Base-by-base conservation (phyloP, 805 yeast species). In the Kodamaea kaohsiungensis region DNA sequence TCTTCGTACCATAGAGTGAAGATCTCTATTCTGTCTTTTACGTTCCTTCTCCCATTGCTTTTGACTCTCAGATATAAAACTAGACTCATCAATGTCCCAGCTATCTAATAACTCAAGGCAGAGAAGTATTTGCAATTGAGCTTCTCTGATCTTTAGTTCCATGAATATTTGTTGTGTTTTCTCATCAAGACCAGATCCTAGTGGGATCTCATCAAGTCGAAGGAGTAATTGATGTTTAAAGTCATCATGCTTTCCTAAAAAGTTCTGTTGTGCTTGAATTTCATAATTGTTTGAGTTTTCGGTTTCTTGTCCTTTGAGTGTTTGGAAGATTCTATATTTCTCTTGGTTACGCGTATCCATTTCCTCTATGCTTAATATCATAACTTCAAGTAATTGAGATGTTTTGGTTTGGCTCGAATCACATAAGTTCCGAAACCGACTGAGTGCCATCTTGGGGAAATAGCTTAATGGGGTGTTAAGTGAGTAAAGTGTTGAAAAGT, bases 41-140 rank as follows among this genome's bases (percentile, higher is more conserved):
- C 59, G 59, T 60, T 50, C 73, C 65, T 53, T 75, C 56, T 53
- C 75, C 66, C 53, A 72, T 53, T 19, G 73, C 58, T 56, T 65
- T 54, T 33, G 52, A 60, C 56, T 60, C 42, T 47, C 53, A 40
- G 52, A 68, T 60, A 74, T 67, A 61, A 68, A 75, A 16, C 57
- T 67, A 22, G 55, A 62, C 63, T 70, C 80, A 51, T 76, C 77
- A 7, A 75, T 56, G 4, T 64, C 65, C 53, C 71, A 63, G 9
- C 68, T 48, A 18, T 64, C 57, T 2, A 83, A 63, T 2, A 81
- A 53, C 58, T 84, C 88, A 42, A 84, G 59, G 1, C 80, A 56
- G 0, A 82, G 56, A 1, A 84, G 59, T 0, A 82, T 68, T 60
- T 84, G 88, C 33, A 84, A 61, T 56, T 83, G 86, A 1, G 85